Base-by-base conservation (phyloP, 768 basidiomycete genomes). In the Pholiota conissans region DNA sequence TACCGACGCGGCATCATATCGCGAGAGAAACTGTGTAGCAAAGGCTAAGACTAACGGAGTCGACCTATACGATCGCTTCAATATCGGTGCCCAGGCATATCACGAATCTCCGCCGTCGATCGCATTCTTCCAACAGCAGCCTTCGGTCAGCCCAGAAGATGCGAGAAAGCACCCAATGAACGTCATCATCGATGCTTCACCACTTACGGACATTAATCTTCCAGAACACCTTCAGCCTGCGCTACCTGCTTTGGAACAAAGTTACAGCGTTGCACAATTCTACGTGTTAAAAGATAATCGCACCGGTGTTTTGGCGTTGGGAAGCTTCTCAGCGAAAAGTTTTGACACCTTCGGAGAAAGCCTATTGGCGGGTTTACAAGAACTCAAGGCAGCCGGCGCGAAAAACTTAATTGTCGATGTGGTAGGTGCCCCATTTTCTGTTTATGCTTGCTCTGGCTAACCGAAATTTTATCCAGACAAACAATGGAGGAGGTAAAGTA, bases 381-480 rank as follows among this genome's bases (percentile, higher is more conserved):
- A 72, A 13, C 65, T 86, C 61, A 84, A 78, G 65, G 63, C 64
- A 24, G 54, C 67, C 52, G 85, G 84, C 22, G 82, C 80, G 3
- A 77, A 74, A 16, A 77, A 76, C 55, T 68, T 87, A 35, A 76
- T 87, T 47, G 81, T 86, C 26, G 84, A 86, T 71, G 79, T 86
- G 62, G 81, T 83, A 60, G 34, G 78, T 71, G 26, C 28, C 30
- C 35, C 47, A 20, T 55, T 32, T 13, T 28, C 27, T 47, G 42
- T 22, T 55, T 39, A 10, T 37, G n/a, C 28, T 28, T 39, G 35
- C 13, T 29, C 49, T 28, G 8, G 18, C 5, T 6, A 45, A 22
- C 22, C 18, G n/a, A 22, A 11, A 55, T n/a, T n/a, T n/a, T n/a
- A n/a, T n/a, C n/a, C n/a, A 81, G 79, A 74, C 76, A 1, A 81